Evolutionary conservation across 1,284 basidiomycete genomes (phyloP).

Genomic region (Ustilago vetiveriae): DNA sequence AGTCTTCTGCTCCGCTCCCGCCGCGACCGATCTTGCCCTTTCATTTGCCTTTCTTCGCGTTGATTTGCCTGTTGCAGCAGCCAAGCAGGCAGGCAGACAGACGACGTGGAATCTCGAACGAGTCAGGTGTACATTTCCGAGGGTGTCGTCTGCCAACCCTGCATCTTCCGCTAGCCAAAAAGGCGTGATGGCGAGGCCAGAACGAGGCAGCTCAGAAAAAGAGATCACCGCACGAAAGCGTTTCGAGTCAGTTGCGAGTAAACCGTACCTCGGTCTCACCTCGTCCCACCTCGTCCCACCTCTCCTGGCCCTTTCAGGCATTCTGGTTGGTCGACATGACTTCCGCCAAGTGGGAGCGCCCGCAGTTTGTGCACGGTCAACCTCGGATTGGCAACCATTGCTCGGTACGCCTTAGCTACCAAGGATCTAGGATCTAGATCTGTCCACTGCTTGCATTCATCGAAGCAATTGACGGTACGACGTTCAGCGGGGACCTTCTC

Average conservation of each 20-base stretch:
- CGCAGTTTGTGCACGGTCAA: not conserved
- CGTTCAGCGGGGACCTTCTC: no score
- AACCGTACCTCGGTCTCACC: no score
- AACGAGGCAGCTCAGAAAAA: not conserved
- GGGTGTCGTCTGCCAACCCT: conserved; percentile 33
- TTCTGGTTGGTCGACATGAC: conserved; percentile 7
- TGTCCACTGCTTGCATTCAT: no score
- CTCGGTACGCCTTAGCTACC: no score
- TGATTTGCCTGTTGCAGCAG: no score
- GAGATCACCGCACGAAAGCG: no score
- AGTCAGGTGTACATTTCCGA: conserved; percentile 10
- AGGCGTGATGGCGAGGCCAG: conserved; percentile 14
- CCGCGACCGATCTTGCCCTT: not conserved
- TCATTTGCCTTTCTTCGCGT: not conserved
- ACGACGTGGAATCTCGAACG: conserved; percentile 8
- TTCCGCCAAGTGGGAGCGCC: not conserved
- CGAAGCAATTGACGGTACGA: no score
- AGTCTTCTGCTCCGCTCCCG: conserved; percentile 1
- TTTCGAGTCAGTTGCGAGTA: conserved; percentile 1
- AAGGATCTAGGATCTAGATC: no score
- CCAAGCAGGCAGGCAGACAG: no score
- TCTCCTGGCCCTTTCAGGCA: conserved; percentile 2
- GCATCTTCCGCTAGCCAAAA: not conserved
- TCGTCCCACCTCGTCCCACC: not conserved
- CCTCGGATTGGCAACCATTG: no score